phyloP scores from a whole-genome alignment of 768 basidiomycete species.

The Pleurotus salmoneostramineus region DNA sequence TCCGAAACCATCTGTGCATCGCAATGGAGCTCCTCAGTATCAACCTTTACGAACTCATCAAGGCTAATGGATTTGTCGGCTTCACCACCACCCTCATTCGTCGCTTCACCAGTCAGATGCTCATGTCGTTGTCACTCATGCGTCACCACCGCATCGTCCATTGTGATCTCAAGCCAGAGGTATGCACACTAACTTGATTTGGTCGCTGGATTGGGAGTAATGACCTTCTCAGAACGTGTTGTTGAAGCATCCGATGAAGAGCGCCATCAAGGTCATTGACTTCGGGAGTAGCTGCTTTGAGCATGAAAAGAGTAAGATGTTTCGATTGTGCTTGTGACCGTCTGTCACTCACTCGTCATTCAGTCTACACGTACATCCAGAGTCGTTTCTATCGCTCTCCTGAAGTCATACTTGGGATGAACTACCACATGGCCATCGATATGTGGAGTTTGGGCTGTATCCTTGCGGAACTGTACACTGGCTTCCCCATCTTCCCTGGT shows the following conservation, averaged over 20 bases:
- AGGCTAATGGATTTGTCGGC: constrained; percentile 98
- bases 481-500: constrained; percentile 97
- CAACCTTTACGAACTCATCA: constrained; percentile 98
- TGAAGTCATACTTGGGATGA: constrained; percentile 98
- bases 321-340: not conserved
- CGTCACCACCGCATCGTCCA: constrained; percentile 97
- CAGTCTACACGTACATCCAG: constrained; percentile 99
- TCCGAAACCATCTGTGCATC: constrained; percentile 96
- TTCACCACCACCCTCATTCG: constrained; percentile 95
- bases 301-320: constrained; percentile 87
- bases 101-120: constrained; percentile 95
- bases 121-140: constrained; percentile 88
- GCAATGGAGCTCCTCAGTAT: constrained; percentile 98
- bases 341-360: constrained; percentile 7
- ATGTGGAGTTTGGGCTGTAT: constrained; percentile 99
- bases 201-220: constrained; percentile 6
- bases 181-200: constrained; percentile 4
- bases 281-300: constrained; percentile 99
- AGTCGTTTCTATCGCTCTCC: constrained; percentile 99
- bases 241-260: constrained; percentile 91
- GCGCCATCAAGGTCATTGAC: constrained; percentile 97
- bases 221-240: constrained; percentile 73
- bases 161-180: constrained; percentile 99
- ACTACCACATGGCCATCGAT: constrained; percentile 98
- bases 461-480: constrained; percentile 93